These are phyloP conservation scores for Phytophthora colocasiae DNA, from an alignment of 352 stramenopile species.

Conservation along the genomic window DNA sequence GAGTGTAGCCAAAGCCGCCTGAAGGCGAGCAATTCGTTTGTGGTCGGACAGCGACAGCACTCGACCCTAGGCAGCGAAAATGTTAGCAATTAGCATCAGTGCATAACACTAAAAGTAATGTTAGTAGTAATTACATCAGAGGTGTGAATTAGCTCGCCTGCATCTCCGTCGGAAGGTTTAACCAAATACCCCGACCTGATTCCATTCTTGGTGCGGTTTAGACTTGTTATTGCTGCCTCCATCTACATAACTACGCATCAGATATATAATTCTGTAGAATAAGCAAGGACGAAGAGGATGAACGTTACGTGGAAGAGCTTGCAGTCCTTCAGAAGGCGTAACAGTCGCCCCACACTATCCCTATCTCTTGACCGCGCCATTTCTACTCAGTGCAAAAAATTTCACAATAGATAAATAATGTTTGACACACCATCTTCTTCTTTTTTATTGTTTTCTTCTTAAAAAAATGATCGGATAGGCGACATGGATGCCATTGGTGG, in stretches of 20 bases:
- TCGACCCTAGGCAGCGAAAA: conserved; percentile 23
- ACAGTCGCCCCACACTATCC: conserved; percentile 45
- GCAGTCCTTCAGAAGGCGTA: conserved; percentile 49
- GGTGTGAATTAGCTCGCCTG: conserved; percentile 21
- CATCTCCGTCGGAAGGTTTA: conserved; percentile 3
- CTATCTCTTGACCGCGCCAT: conserved; percentile 13
- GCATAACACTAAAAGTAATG: background rate
- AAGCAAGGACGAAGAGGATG: background rate
- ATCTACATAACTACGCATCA: conserved; percentile 34
- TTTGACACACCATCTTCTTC: conserved; percentile 7
- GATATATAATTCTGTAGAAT: conserved; percentile 1
- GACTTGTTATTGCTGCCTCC: conserved; percentile 44
- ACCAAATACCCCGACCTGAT: conserved; percentile 34
- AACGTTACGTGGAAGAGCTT: conserved; percentile 52
- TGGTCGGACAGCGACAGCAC: conserved; percentile 61
- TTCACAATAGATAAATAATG: too few species aligned
- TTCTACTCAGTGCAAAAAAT: too few species aligned
- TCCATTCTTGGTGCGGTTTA: conserved; percentile 8
- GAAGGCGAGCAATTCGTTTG: conserved; percentile 64
- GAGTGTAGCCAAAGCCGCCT: conserved; percentile 42
- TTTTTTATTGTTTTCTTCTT: background rate
- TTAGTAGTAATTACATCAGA: conserved; percentile 17
- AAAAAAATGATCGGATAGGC: background rate
- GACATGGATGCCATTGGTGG: too few species aligned
- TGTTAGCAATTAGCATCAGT: conserved; percentile 8